Evolutionary conservation across 2,329 filamentous ascomycete species (phyloP).

Genomic region (Fusarium pseudograminearum): DNA sequence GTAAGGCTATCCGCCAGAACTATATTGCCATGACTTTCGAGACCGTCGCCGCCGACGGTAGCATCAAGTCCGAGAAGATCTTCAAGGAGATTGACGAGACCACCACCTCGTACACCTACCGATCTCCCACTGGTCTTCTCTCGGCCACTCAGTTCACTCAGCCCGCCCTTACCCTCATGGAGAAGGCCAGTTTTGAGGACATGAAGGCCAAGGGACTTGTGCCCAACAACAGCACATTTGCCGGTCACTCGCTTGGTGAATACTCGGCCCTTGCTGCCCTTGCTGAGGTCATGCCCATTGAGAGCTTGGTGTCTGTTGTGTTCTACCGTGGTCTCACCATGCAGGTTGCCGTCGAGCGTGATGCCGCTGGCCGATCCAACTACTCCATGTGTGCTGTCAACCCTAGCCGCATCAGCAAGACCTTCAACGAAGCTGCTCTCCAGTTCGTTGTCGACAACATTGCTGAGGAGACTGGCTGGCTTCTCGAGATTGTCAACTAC

Average conservation of each 20-base stretch:
- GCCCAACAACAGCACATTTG: conserved; percentile 95
- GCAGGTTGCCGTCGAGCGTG: conserved; percentile 98
- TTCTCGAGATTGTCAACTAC: conserved; percentile 99
- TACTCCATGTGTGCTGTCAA: conserved; percentile 99
- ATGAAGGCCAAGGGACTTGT: conserved; percentile 98
- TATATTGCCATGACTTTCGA: conserved; percentile 99
- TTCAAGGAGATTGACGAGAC: conserved; percentile 97
- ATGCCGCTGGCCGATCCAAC: conserved; percentile 91
- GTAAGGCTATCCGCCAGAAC: conserved; percentile 97
- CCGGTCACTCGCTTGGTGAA: conserved; percentile 96
- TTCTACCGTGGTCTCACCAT: conserved; percentile 99
- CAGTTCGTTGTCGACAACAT: conserved; percentile 98
- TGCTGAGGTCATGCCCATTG: conserved; percentile 99
- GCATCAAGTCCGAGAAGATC: conserved; percentile 98
- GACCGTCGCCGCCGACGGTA: conserved; percentile 91
- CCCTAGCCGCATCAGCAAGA: conserved; percentile 97
- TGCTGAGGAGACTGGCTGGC: conserved; percentile 91
- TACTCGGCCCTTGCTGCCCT: conserved; percentile 97
- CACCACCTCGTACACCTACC: conserved; percentile 96
- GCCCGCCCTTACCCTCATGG: conserved; percentile 96
- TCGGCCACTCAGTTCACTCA: conserved; percentile 99
- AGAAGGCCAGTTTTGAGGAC: conserved; percentile 99
- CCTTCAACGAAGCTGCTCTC: conserved; percentile 96
- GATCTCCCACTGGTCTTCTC: conserved; percentile 91
- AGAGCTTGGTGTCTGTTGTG: conserved; percentile 96